A percentile compares a stretch with the other conserved stretches of the same genome.
These are phyloP conservation scores for Aspergillus sp. DNA, from an alignment of 2,329 filamentous ascomycete species.

Conservation along the genomic window DNA sequence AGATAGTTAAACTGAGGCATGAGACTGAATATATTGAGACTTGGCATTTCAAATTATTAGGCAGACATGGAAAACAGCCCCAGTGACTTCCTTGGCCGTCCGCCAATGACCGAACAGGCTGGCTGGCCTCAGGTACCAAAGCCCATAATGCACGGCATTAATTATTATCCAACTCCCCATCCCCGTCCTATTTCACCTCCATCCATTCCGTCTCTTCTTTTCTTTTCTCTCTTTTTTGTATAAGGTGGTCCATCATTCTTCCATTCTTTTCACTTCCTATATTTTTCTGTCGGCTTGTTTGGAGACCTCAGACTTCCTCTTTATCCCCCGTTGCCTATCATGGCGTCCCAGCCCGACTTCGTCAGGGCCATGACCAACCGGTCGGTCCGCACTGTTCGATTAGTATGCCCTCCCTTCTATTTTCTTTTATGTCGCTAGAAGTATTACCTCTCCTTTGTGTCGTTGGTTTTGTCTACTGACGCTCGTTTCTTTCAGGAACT, in stretches of 20 bases:
- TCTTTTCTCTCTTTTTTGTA: neutral
- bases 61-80: neutral
- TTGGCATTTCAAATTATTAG: neutral
- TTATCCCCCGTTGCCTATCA: conserved; percentile 15
- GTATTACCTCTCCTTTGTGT: too few species aligned
- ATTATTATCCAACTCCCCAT: neutral
- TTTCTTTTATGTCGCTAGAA: neutral
- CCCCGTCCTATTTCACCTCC: neutral
- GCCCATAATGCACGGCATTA: neutral
- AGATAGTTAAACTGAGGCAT: neutral
- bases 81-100: neutral
- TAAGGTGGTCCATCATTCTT: neutral
- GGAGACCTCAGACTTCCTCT: neutral
- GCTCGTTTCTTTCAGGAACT: conserved; percentile 65
- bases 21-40: neutral
- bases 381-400: conserved; percentile 83
- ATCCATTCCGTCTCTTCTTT: neutral
- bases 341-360: conserved; percentile 37
- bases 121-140: neutral
- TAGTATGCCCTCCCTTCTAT: conserved; percentile 53
- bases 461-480: neutral
- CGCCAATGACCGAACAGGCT: neutral
- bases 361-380: conserved; percentile 68
- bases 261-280: neutral
- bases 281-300: neutral